These are phyloP conservation scores for Xylaria longipes DNA, from an alignment of 495 filamentous ascomycete genomes.

Conservation along the genomic window DNA sequence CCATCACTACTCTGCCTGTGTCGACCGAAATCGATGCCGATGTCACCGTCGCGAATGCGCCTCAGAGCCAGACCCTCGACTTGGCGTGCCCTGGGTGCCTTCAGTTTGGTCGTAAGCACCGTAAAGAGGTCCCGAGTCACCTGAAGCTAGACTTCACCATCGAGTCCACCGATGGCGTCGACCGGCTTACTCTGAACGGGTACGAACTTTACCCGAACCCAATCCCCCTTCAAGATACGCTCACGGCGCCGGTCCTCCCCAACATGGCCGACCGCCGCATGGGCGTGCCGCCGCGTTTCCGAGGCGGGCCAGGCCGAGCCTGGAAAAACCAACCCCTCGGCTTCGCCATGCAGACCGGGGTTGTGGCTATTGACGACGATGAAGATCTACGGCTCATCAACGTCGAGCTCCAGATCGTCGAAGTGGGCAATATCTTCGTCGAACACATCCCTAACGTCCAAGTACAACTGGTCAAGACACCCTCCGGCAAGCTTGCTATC, in stretches of 20 bases:
- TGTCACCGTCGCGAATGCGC: slow-evolving; percentile 19
- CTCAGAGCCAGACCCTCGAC: slow-evolving; percentile 36
- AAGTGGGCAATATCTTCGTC: slow-evolving; percentile 54
- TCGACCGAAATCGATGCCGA: slow-evolving; percentile 30
- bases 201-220: slow-evolving; percentile 51
- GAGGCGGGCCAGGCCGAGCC: slow-evolving; percentile 25
- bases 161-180: slow-evolving; percentile 38
- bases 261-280: slow-evolving; percentile 25
- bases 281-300: slow-evolving; percentile 30
- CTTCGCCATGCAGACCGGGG: slow-evolving; percentile 43
- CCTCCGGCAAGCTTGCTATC: slow-evolving; percentile 51
- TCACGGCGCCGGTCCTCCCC: slow-evolving; percentile 38
- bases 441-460: slow-evolving; percentile 54
- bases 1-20: slow-evolving; percentile 39
- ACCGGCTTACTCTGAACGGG: slow-evolving; percentile 52
- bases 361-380: slow-evolving; percentile 37
- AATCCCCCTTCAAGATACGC: slow-evolving; percentile 36
- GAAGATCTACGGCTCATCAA: slow-evolving; percentile 48
- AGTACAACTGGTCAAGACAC: slow-evolving; percentile 52
- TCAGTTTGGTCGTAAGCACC: slow-evolving; percentile 31
- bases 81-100: slow-evolving; percentile 54
- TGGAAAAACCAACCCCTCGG: slow-evolving; percentile 43
- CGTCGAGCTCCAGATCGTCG: slow-evolving; percentile 56
- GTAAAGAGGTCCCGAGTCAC: slow-evolving; percentile 44
- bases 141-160: slow-evolving; percentile 50